phyloP scores from a whole-genome alignment of 208 protist species.

The Polymyxa betae region DNA sequence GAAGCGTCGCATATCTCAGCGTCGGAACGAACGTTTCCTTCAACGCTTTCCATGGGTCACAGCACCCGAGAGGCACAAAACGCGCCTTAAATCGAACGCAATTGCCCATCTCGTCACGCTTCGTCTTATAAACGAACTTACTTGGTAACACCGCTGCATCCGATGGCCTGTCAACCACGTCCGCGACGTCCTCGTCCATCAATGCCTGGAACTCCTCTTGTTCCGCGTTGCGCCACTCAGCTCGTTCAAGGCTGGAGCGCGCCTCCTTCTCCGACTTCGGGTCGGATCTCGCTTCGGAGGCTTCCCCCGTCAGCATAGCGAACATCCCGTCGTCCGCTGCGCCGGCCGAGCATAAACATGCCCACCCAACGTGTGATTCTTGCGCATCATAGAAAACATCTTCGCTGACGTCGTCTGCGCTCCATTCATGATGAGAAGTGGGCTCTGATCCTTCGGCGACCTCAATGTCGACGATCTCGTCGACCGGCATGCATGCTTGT shows the following conservation, averaged over 20 bases:
- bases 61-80: neutral
- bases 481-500: too few relatives aligned
- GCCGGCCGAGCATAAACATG: too few relatives aligned
- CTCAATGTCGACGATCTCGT: too few relatives aligned
- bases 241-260: neutral
- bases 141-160: neutral
- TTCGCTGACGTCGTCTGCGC: too few relatives aligned
- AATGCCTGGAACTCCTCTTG: neutral
- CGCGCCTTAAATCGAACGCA: neutral
- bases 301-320: neutral
- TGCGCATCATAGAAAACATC: too few relatives aligned
- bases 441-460: too few relatives aligned
- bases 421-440: too few relatives aligned
- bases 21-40: constrained; percentile 20
- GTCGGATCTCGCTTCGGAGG: neutral
- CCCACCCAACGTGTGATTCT: too few relatives aligned
- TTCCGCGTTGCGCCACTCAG: neutral
- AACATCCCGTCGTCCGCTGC: neutral
- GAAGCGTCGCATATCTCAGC: constrained; percentile 37
- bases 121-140: neutral
- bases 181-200: neutral
- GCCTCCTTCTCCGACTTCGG: neutral
- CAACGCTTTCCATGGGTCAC: neutral
- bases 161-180: neutral
- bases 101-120: constrained; percentile 35